Percentiles rank a stretch among this genome's conserved stretches.
These are phyloP conservation scores for Fulvia fulva DNA, from an alignment of 2,329 filamentous ascomycete genomes.

Conservation along the genomic window DNA sequence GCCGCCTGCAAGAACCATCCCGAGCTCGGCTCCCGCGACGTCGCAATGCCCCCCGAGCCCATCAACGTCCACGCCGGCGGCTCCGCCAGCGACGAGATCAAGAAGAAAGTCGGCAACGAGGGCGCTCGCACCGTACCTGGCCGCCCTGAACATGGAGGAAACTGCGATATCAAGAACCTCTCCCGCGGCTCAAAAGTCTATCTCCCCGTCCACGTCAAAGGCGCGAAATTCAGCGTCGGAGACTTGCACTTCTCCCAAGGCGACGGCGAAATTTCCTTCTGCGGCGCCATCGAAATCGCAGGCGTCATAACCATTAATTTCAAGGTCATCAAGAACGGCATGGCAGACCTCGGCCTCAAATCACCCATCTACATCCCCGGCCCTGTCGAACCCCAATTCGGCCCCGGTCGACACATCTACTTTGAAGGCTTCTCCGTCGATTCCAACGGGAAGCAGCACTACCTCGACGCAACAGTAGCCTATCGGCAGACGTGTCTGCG, in stretches of 20 bases:
- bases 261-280: slow-evolving; percentile 82
- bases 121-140: slow-evolving; percentile 83
- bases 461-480: slow-evolving; percentile 78
- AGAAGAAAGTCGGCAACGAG: slow-evolving; percentile 66
- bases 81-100: slow-evolving; percentile 52
- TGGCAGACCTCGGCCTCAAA: slow-evolving; percentile 70
- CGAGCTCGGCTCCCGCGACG: slow-evolving; percentile 55
- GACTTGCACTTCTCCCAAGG: slow-evolving; percentile 70
- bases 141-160: slow-evolving; percentile 81
- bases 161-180: slow-evolving; percentile 88
- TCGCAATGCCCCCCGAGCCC: slow-evolving; percentile 72
- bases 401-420: slow-evolving; percentile 74
- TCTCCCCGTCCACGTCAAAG: slow-evolving; percentile 78
- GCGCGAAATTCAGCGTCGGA: slow-evolving; percentile 86
- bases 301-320: slow-evolving; percentile 88
- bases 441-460: slow-evolving; percentile 83
- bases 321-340: slow-evolving; percentile 76
- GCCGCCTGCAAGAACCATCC: slow-evolving; percentile 54
- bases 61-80: slow-evolving; percentile 68
- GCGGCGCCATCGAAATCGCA: slow-evolving; percentile 83
- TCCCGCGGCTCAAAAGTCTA: slow-evolving; percentile 77
- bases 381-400: slow-evolving; percentile 83
- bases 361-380: slow-evolving; percentile 82
- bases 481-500: slow-evolving; percentile 78
- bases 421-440: slow-evolving; percentile 92